Base-by-base conservation (phyloP, 371 early-diverging fungal genomes). In the Actinomortierella wolfii region DNA sequence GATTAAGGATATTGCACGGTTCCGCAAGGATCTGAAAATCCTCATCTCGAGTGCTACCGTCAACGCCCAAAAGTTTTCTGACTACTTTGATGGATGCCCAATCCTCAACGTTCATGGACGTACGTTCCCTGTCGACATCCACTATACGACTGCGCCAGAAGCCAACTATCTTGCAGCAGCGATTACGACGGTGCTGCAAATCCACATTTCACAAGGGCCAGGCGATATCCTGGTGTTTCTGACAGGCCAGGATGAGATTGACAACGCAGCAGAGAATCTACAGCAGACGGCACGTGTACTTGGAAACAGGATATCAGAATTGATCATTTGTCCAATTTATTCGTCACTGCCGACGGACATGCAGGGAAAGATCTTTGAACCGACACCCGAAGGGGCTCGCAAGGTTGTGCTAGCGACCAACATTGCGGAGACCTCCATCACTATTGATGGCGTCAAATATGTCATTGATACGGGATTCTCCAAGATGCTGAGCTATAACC, bases 241-340 rank as follows among this genome's bases (percentile, higher is more conserved):
- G 61, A 98, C 99, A 77, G 99, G 99, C 50, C 98, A 99, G 83
- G 98, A 99, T 51, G 99, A 99, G 79, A 99, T 99, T 64, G 98
- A 99, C 70, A 84, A 84, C 28, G 96, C 92, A 0, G 89, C 94
- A 24, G 96, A 95, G 68, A 86, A 85, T 11, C 78, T 99, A 47
- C 78, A 82, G 55, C 89, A 90, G 51, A 93, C 93, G 11, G 85
- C 87, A 63, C 84, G 89, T 67, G 87, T 89, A 5, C 83, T 97
- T 13, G 98, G 98, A 1, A 91, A 90, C 61, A 92, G 90, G 54
- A 96, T 99, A 49, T 81, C 82, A 1, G 97, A 97, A 68, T 82
- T 99, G 44, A 90, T 97, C 23, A 83, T 97, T 45, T 92, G 94
- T 73, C 98, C 98, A 8, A 96, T 98, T 59, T 98, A 98, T 71